Base-by-base conservation (phyloP, 257 asterid genomes). In the Nicotiana tabacum region DNA sequence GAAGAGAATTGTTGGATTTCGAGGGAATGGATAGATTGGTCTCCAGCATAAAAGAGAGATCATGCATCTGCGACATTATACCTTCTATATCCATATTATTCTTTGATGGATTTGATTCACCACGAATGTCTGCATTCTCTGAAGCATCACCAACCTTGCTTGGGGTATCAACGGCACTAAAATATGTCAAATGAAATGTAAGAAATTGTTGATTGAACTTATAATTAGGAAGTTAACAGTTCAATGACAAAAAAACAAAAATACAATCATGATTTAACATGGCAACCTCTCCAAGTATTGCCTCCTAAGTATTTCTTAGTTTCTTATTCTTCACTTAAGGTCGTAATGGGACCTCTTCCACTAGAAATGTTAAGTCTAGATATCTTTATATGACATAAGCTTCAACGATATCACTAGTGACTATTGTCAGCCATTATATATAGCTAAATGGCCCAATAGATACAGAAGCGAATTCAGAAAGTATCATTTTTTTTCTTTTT, bases 21-120 rank as follows among this genome's bases (percentile, higher is more conserved):
- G 90, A 65, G 58, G 92, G 92, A 18, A 86, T 24, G 53, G 89
- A 84, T 13, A 88, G 88, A 46, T 82, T 83, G 69, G 66, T 57
- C 16, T 86, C 87, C n/a, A 89, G 90, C 92, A 89, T 88, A 81
- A 89, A 89, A 51, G 92, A 84, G 58, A 89, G 92, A 86, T 89
- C 91, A 77, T 85, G 92, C 88, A 85, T 89, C 89, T 85, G 84
- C 0, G 85, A 89, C 80, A 88, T 62, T 81, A 86, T 56, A 66
- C 55, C 30, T 81, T 81, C 83, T 66, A 77, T 65, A 51, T 86
- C 66, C 33, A 81, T 80, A 48, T 79, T 87, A 48, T 83, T 83
- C 24, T 69, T 85, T 16, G 83, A 24, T 82, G 79, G 72, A 32
- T 43, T 39, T 5, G 82, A 43, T n/a, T 64, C 62, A 84, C 13